Evolutionary conservation across 2,329 filamentous ascomycete genomes (phyloP).

Genomic region (Rhynchosporium secalis): DNA sequence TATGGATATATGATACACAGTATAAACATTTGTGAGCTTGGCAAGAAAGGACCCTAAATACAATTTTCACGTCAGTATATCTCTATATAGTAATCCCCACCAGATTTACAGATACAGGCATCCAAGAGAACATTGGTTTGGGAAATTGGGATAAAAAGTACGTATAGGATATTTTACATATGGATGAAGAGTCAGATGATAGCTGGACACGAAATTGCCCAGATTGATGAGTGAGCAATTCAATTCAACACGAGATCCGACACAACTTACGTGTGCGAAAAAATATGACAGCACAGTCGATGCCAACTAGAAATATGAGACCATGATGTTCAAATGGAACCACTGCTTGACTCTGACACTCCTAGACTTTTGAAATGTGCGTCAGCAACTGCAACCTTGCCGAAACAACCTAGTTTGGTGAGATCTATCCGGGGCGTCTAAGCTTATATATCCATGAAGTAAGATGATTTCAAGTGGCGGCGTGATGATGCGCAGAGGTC

Average conservation of each 20-base stretch:
- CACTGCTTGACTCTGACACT: background rate
- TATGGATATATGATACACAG: slow-evolving; percentile 39
- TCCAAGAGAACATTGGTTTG: too few species aligned
- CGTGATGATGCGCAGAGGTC: background rate
- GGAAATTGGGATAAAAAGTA: too few species aligned
- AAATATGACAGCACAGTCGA: background rate
- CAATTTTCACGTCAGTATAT: too few species aligned
- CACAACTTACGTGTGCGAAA: slow-evolving; percentile 10
- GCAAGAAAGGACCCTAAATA: slow-evolving; percentile 35
- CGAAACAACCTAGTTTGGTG: background rate
- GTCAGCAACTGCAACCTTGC: background rate
- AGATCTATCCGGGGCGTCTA: background rate
- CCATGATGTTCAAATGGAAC: background rate
- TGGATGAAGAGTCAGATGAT: slow-evolving; percentile 35
- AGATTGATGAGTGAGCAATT: background rate
- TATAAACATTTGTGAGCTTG: slow-evolving; percentile 35
- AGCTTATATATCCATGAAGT: background rate
- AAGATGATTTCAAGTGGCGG: background rate
- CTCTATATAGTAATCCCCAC: too few species aligned
- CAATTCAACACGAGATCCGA: background rate
- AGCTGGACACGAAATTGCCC: slow-evolving; percentile 40
- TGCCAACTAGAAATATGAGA: slow-evolving; percentile 1
- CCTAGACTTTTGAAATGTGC: background rate
- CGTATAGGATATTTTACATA: slow-evolving; percentile 36
- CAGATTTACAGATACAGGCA: too few species aligned